phyloP scores from a whole-genome alignment of 2,329 filamentous ascomycete genomes.

The Colletotrichum sansevieriae region DNA sequence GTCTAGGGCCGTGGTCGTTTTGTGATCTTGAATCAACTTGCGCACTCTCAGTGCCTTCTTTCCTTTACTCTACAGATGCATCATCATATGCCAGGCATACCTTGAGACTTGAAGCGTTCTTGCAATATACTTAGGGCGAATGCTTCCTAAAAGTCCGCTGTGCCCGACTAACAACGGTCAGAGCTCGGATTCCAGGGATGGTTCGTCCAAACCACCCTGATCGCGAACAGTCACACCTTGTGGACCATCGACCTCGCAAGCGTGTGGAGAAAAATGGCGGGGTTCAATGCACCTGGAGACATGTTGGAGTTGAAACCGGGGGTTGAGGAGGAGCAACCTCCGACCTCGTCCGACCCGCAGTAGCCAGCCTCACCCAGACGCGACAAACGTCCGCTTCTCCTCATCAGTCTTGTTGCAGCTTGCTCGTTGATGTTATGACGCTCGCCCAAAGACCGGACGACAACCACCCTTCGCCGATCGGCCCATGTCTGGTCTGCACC shows the following conservation, averaged over 20 bases:
- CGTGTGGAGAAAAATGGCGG: conserved; percentile 31
- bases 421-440: conserved; percentile 18
- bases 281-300: conserved; percentile 22
- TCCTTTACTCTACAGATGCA: too few species aligned
- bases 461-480: conserved; percentile 1
- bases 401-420: conserved; percentile 1
- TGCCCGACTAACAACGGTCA: conserved; percentile 25
- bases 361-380: conserved; percentile 7
- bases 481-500: conserved; percentile 2
- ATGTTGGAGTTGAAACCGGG: conserved; percentile 5
- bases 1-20: too few species aligned
- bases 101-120: too few species aligned
- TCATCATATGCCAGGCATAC: too few species aligned
- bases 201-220: not conserved
- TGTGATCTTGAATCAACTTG: too few species aligned
- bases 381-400: conserved; percentile 7
- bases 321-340: conserved; percentile 3
- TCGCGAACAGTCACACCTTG: conserved; percentile 13
- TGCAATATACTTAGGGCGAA: too few species aligned
- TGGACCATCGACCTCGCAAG: conserved; percentile 22
- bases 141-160: not conserved
- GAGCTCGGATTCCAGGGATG: conserved; percentile 23
- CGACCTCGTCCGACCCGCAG: conserved; percentile 17
- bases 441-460: conserved; percentile 11
- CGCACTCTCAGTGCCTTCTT: too few species aligned